Conservation (phyloP, 305 asterid genomes). For the Lippia alba region DNA sequence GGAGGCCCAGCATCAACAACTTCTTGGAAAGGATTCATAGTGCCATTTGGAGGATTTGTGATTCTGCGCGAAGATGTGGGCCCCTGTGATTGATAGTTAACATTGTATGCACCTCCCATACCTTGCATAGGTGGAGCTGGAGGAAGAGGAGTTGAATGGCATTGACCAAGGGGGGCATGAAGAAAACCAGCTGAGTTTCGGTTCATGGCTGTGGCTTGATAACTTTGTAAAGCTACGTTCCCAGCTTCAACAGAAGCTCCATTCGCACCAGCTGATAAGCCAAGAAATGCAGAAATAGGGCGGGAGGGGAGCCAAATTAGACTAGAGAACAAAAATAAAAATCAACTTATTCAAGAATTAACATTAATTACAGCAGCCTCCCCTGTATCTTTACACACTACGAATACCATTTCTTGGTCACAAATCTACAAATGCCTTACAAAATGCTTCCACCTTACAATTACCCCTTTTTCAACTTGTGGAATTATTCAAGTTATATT, state of each 20-base stretch:
- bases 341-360: not conserved
- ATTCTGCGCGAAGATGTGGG: constrained; percentile 51
- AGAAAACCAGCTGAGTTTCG: constrained; percentile 50
- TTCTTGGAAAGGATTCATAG: constrained; percentile 47
- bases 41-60: constrained; percentile 44
- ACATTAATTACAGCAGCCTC: too few relatives aligned
- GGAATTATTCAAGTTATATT: too few relatives aligned
- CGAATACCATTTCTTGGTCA: too few relatives aligned
- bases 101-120: constrained; percentile 47
- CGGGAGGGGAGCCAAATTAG: not conserved
- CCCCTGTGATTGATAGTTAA: constrained; percentile 50
- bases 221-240: constrained; percentile 57
- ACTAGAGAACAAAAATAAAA: constrained; percentile 23
- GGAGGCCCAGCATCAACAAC: constrained; percentile 53
- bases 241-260: constrained; percentile 58
- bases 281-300: constrained; percentile 19
- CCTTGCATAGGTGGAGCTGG: constrained; percentile 55
- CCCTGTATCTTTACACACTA: too few relatives aligned
- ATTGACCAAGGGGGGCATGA: constrained; percentile 56
- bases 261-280: constrained; percentile 46
- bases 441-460: too few relatives aligned
- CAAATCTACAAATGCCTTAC: too few relatives aligned
- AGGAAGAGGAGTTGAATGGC: constrained; percentile 55
- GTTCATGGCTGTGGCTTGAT: constrained; percentile 52
- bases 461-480: too few relatives aligned